These are phyloP conservation scores for Trypanosoma melophagium DNA, from an alignment of 208 protist genomes.

Conservation along the genomic window DNA sequence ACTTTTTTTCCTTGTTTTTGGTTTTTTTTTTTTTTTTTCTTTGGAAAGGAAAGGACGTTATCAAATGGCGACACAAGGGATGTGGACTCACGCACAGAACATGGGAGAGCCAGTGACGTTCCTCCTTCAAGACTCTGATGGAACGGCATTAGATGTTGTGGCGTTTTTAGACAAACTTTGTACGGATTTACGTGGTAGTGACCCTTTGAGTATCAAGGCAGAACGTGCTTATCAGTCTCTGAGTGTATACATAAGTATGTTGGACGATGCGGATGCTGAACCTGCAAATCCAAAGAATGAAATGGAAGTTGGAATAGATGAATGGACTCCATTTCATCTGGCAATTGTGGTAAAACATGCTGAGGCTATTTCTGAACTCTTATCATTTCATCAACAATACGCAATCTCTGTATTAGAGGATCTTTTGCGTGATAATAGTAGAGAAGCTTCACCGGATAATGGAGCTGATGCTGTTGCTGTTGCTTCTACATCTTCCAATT, in stretches of 20 bases:
- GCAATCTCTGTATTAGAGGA: slow-evolving; percentile 37
- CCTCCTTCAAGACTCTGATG: slow-evolving; percentile 34
- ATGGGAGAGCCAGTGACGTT: slow-evolving; percentile 43
- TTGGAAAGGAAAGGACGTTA: slow-evolving; percentile 4
- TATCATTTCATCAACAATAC: slow-evolving; percentile 67
- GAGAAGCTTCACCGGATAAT: background rate
- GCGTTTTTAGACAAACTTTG: slow-evolving; percentile 28
- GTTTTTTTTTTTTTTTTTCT: background rate
- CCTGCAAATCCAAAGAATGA: slow-evolving; percentile 30
- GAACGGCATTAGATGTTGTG: slow-evolving; percentile 15
- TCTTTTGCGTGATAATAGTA: slow-evolving; percentile 1
- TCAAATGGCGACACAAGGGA: background rate
- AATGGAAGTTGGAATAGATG: slow-evolving; percentile 43
- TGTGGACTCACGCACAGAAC: slow-evolving; percentile 19
- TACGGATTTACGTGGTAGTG: background rate
- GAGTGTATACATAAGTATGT: slow-evolving; percentile 58
- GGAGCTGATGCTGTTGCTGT: background rate
- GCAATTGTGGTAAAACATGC: slow-evolving; percentile 56
- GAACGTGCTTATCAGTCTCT: slow-evolving; percentile 47
- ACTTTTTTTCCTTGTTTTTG: slow-evolving; percentile 4
- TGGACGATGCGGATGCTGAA: slow-evolving; percentile 47
- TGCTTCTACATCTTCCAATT: background rate
- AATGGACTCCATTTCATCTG: slow-evolving; percentile 70
- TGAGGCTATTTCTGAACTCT: slow-evolving; percentile 29
- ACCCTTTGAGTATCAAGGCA: slow-evolving; percentile 24